These are phyloP conservation scores for Schizosaccharomyces lindneri DNA, from an alignment of 805 yeast species.

Conservation along the genomic window DNA sequence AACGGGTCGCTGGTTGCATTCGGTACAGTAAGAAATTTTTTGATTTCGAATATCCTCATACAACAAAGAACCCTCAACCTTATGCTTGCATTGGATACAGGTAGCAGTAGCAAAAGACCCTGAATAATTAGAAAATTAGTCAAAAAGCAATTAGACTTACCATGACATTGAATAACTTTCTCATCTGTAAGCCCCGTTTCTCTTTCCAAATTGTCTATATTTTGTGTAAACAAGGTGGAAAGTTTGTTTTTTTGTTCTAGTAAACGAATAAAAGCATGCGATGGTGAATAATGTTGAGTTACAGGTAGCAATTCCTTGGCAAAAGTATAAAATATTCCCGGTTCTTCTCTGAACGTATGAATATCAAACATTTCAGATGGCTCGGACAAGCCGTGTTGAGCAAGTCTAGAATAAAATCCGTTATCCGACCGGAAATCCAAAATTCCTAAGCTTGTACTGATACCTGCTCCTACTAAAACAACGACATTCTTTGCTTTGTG, in stretches of 20 bases:
- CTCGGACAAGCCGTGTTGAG: conserved; percentile 45
- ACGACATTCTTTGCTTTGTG: conserved; percentile 33
- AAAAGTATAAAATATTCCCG: conserved; percentile 58
- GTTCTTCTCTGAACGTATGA: conserved; percentile 45
- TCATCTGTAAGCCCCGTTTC: conserved; percentile 47
- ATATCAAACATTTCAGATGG: conserved; percentile 80
- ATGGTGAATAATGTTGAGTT: conserved; percentile 32
- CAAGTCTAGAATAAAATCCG: conserved; percentile 54
- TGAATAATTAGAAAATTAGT: not conserved
- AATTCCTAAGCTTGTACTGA: conserved; percentile 68
- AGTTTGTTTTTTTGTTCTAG: conserved; percentile 55
- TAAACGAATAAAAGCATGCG: conserved; percentile 55
- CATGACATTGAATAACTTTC: conserved; percentile 69
- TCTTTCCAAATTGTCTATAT: conserved; percentile 69
- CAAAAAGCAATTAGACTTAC: conserved; percentile 21
- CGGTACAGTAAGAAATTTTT: conserved; percentile 37
- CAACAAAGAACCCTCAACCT: conserved; percentile 39
- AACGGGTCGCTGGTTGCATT: conserved; percentile 19
- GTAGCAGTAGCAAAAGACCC: conserved; percentile 49
- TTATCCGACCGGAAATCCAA: conserved; percentile 81
- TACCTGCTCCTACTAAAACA: conserved; percentile 81
- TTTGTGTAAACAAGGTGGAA: conserved; percentile 69
- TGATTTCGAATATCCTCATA: conserved; percentile 32
- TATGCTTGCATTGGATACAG: conserved; percentile 49
- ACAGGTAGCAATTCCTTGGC: conserved; percentile 73